These are phyloP conservation scores for Barbarea vulgaris DNA, from an alignment of 345 rosid species.

Conservation along the genomic window DNA sequence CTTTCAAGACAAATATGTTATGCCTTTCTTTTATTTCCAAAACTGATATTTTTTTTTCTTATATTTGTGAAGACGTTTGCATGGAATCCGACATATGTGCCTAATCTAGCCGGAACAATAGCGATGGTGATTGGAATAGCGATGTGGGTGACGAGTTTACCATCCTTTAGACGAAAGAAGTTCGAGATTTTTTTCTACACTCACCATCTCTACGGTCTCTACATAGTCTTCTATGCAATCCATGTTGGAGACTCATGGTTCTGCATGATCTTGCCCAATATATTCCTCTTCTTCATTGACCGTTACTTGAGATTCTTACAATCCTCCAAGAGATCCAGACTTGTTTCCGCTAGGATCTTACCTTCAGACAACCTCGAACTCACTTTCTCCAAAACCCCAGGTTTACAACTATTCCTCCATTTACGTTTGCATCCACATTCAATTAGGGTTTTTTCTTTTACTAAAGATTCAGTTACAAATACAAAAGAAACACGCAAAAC, in stretches of 20 bases:
- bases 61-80: slow-evolving; percentile 46
- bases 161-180: slow-evolving; percentile 48
- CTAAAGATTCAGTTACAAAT: slow-evolving; percentile 2
- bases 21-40: background rate
- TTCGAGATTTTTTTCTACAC: slow-evolving; percentile 66
- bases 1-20: background rate
- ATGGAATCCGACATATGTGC: slow-evolving; percentile 55
- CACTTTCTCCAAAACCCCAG: slow-evolving; percentile 59
- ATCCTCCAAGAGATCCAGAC: slow-evolving; percentile 46
- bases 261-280: slow-evolving; percentile 61
- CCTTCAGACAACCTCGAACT: slow-evolving; percentile 55
- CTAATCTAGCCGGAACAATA: slow-evolving; percentile 62
- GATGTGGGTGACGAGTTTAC: slow-evolving; percentile 64
- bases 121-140: slow-evolving; percentile 53
- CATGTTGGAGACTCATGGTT: slow-evolving; percentile 63
- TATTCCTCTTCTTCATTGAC: slow-evolving; percentile 68
- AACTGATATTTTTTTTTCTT: background rate
- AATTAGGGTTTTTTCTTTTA: background rate
- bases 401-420: slow-evolving; percentile 28
- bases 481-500: background rate
- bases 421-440: background rate
- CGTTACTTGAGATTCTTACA: slow-evolving; percentile 69
- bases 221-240: slow-evolving; percentile 55
- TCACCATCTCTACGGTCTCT: slow-evolving; percentile 53
- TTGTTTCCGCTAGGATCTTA: slow-evolving; percentile 56